Evolutionary conservation across 2,329 filamentous ascomycete genomes (phyloP).

Genomic region (Clonostachys rhizophaga): DNA sequence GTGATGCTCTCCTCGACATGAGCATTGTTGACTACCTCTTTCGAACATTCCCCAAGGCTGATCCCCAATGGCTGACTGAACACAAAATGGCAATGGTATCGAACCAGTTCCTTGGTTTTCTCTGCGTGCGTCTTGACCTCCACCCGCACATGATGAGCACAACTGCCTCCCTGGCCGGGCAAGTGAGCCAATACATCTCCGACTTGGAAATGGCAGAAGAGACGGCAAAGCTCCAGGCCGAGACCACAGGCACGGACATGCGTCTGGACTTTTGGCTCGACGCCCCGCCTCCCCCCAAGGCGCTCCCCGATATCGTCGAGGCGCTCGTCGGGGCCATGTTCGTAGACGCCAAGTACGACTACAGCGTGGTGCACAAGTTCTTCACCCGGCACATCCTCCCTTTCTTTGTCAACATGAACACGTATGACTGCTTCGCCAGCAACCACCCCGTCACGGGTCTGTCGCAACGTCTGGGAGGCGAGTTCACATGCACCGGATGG

Average conservation of each 20-base stretch:
- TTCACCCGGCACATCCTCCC: slow-evolving; percentile 69
- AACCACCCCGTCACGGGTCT: slow-evolving; percentile 80
- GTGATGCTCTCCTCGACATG: slow-evolving; percentile 79
- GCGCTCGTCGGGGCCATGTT: slow-evolving; percentile 87
- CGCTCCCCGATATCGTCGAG: slow-evolving; percentile 82
- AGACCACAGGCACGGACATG: slow-evolving; percentile 11
- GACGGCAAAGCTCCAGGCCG: slow-evolving; percentile 15
- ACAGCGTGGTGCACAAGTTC: slow-evolving; percentile 66
- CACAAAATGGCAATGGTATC: slow-evolving; percentile 99
- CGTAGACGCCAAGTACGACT: slow-evolving; percentile 82
- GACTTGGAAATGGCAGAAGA: slow-evolving; percentile 49
- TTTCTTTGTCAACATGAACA: slow-evolving; percentile 79
- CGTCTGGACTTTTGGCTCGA: slow-evolving; percentile 65
- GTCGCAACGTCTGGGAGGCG: slow-evolving; percentile 54
- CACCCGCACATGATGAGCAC: slow-evolving; percentile 66
- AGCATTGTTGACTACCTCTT: slow-evolving; percentile 79
- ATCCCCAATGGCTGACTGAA: slow-evolving; percentile 95
- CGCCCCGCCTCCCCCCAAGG: slow-evolving; percentile 63
- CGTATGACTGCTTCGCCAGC: slow-evolving; percentile 84
- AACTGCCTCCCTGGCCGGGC: slow-evolving; percentile 27
- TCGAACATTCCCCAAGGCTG: slow-evolving; percentile 67
- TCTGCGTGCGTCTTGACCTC: slow-evolving; percentile 75
- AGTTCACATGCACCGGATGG: slow-evolving; percentile 61
- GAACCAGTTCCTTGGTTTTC: slow-evolving; percentile 84
- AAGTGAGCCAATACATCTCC: slow-evolving; percentile 49